Percentiles rank a stretch among this genome's conserved stretches.
Evolutionary conservation across 129 eudicot species (phyloP).

Genomic region (Tagetes erecta): DNA sequence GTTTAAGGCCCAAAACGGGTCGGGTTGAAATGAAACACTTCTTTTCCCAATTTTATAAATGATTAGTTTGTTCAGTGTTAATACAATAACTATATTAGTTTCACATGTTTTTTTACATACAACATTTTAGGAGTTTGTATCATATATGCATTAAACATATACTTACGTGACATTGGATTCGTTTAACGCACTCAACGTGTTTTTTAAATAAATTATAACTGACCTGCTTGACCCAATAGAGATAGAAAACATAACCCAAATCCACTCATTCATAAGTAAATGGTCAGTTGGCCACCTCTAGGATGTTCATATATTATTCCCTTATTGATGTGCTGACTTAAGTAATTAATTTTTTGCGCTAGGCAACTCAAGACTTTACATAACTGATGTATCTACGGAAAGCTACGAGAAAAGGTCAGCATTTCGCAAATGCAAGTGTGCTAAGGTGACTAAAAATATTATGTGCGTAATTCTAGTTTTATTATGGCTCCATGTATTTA

Average conservation of each 20-base stretch:
- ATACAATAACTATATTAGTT: neutral
- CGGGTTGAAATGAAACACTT: neutral
- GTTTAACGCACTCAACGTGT: neutral
- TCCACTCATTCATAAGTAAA: neutral
- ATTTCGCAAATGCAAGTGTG: conserved; percentile 6
- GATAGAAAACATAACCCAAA: neutral
- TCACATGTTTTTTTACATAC: neutral
- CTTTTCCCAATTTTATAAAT: no score
- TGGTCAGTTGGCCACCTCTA: neutral
- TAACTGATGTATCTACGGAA: neutral
- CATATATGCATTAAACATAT: neutral
- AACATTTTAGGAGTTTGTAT: neutral
- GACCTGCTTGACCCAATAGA: neutral
- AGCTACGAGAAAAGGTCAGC: neutral
- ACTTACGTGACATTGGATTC: neutral
- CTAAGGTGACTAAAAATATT: neutral
- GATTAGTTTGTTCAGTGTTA: neutral
- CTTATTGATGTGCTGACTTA: no score
- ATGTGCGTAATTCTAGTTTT: neutral
- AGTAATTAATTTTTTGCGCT: neutral
- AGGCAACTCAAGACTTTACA: neutral
- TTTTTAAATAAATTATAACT: neutral
- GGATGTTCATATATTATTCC: neutral
- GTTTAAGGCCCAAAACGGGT: neutral
- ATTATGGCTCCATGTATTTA: neutral